Conservation (phyloP, 2,329 filamentous ascomycete species). For the Calonectria honghensis region DNA sequence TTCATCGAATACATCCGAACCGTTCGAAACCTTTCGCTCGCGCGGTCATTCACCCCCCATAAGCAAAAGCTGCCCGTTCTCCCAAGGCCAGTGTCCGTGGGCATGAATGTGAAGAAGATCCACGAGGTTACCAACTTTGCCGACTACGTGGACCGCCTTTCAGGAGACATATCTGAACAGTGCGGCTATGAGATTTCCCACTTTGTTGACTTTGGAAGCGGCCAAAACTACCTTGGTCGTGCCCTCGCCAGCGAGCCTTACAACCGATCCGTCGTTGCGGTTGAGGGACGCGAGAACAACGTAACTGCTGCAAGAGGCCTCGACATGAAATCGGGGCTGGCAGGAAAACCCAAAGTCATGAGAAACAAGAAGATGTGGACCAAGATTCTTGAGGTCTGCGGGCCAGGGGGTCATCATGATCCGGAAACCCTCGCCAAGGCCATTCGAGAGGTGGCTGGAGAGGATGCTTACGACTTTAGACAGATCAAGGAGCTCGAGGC, state of each 20-base stretch:
- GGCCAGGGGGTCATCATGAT: constrained; percentile 63
- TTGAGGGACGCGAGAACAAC: constrained; percentile 91
- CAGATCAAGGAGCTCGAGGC: constrained; percentile 69
- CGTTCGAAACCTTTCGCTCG: constrained; percentile 81
- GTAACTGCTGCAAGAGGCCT: constrained; percentile 89
- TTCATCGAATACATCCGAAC: constrained; percentile 83
- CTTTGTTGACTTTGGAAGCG: constrained; percentile 96
- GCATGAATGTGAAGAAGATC: constrained; percentile 97
- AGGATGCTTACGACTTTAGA: constrained; percentile 65
- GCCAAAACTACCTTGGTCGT: constrained; percentile 95
- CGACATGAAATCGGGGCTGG: constrained; percentile 87
- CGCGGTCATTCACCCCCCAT: constrained; percentile 73
- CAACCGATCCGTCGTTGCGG: constrained; percentile 89
- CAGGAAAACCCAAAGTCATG: constrained; percentile 82
- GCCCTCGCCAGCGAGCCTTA: constrained; percentile 90
- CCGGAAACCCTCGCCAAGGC: constrained; percentile 59
- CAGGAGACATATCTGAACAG: constrained; percentile 74
- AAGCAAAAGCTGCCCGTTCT: constrained; percentile 72
- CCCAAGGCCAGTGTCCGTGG: constrained; percentile 83
- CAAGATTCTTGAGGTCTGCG: constrained; percentile 65
- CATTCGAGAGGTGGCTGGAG: constrained; percentile 59
- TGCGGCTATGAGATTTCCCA: constrained; percentile 82
- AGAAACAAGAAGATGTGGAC: constrained; percentile 89
- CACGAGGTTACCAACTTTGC: constrained; percentile 96
- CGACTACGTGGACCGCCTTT: constrained; percentile 82